Evolutionary conservation across 73 alveolate genomes (phyloP).

Genomic region (Blepharisma japonicum): DNA sequence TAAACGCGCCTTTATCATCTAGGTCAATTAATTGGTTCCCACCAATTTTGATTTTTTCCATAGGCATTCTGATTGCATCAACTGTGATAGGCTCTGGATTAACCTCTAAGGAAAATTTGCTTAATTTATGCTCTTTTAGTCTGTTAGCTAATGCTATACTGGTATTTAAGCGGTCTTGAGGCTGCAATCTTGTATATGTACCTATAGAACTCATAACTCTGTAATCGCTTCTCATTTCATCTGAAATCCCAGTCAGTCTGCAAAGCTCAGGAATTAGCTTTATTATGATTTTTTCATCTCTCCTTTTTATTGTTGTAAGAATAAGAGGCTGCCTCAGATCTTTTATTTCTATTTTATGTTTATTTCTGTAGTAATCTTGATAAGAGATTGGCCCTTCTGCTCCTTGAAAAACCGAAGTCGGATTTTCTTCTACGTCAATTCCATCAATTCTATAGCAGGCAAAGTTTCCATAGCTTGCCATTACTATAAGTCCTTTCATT

Average conservation of each 20-base stretch:
- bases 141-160: neutral
- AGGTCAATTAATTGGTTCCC: neutral
- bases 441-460: constrained; percentile 39
- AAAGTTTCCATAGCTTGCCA: neutral
- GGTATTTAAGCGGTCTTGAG: constrained; percentile 38
- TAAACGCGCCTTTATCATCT: neutral
- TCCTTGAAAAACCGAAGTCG: neutral
- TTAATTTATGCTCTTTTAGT: neutral
- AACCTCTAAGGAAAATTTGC: neutral
- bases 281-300: neutral
- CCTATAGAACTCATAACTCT: constrained; percentile 79
- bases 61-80: neutral
- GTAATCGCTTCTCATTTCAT: constrained; percentile 77
- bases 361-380: neutral
- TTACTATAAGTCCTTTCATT: neutral
- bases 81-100: constrained; percentile 14
- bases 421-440: constrained; percentile 26
- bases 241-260: constrained; percentile 85
- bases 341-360: neutral
- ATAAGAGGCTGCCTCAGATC: neutral
- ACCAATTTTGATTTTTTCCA: neutral
- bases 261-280: constrained; percentile 83
- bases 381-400: neutral
- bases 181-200: constrained; percentile 50
- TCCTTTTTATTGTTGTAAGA: neutral